Evolutionary conservation across 1,139 yeast species (phyloP), one percentile per base, ranked within the genome.

Genomic region (Diutina siamensis): DNA sequence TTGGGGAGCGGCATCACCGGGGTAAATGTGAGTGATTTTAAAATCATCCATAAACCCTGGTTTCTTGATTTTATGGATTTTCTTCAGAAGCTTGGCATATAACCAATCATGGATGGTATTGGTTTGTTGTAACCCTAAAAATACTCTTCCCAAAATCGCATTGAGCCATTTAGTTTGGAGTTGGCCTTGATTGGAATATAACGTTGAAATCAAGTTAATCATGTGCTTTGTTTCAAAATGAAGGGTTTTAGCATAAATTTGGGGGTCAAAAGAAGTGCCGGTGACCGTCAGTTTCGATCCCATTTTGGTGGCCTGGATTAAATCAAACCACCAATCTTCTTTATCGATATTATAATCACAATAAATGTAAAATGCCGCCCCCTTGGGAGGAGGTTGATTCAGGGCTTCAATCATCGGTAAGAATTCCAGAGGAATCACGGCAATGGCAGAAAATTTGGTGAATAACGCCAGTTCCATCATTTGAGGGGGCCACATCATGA

Each of bases 291-390:
- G 28, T 48, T 49, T 36, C 7, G 17, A 19, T 3, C 44, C 88
- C 80, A 48, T 40, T 51, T 82, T 83, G 0, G 94, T 77, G 1
- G 94, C 92, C 48, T 80, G 67, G n/a, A 89, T 71, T 48, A 89
- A 67, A 1, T 86, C 79, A 62, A 87, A 87, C 59, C 89, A 89
- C 85, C 96, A 82, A 58, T 88, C 95, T 60, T 89, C 98, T 57
- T 92, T 89, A 44, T 83, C 89, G 46, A 73, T 73, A 51, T 87
- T 85, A 45, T 77, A 72, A 55, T 86, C 95, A 45, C 83, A 76
- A 58, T 87, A 86, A 2, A 89, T 62, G 61, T 74, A 92, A 55
- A 83, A 82, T 1, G 87, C 74, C 15, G 72, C 71, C 45, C 72
- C 69, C 20, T 76, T 75, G 0, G 85, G 54, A 2, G 42, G 42